Evolutionary conservation across 768 basidiomycete genomes (phyloP).

Genomic region (Trametes villosa): DNA sequence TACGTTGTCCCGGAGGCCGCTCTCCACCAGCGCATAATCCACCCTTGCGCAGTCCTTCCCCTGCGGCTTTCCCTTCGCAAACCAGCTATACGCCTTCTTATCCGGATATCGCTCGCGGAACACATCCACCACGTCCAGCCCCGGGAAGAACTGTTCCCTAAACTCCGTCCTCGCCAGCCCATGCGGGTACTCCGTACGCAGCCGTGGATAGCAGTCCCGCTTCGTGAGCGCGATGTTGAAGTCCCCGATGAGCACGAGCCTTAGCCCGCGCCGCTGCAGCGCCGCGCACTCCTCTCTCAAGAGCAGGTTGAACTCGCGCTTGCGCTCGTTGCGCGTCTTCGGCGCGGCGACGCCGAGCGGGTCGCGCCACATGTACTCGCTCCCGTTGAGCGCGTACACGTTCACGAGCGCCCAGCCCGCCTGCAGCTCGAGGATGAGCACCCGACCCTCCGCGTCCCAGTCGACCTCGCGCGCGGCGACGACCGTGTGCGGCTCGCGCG

Average conservation of each 20-base stretch:
- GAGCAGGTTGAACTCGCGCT: slow-evolving; percentile 33
- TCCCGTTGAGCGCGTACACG: slow-evolving; percentile 34
- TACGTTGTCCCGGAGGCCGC: slow-evolving; percentile 17
- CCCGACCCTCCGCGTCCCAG: slow-evolving; percentile 32
- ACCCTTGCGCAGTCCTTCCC: slow-evolving; percentile 31
- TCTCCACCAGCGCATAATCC: slow-evolving; percentile 32
- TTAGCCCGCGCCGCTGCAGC: slow-evolving; percentile 28
- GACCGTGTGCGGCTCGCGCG: slow-evolving; percentile 18
- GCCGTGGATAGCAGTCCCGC: slow-evolving; percentile 27
- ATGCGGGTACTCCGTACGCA: slow-evolving; percentile 31
- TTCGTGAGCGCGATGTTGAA: slow-evolving; percentile 32
- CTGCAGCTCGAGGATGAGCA: slow-evolving; percentile 31
- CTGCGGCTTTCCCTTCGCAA: slow-evolving; percentile 32
- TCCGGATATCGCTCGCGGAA: slow-evolving; percentile 28
- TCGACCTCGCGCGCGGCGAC: slow-evolving; percentile 28
- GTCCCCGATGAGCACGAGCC: slow-evolving; percentile 31
- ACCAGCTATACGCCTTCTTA: slow-evolving; percentile 31
- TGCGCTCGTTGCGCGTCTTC: slow-evolving; percentile 33
- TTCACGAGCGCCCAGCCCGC: slow-evolving; percentile 32
- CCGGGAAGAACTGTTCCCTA: slow-evolving; percentile 30
- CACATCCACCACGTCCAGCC: slow-evolving; percentile 26
- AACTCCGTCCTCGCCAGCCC: slow-evolving; percentile 30
- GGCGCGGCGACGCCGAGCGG: slow-evolving; percentile 20
- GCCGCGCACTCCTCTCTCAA: slow-evolving; percentile 26
- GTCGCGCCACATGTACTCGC: slow-evolving; percentile 33